A percentile compares a stretch with the other conserved stretches of the same genome.
These are phyloP conservation scores for Phlegmacium glaucopus DNA, from an alignment of 768 basidiomycete species.

Conservation along the genomic window DNA sequence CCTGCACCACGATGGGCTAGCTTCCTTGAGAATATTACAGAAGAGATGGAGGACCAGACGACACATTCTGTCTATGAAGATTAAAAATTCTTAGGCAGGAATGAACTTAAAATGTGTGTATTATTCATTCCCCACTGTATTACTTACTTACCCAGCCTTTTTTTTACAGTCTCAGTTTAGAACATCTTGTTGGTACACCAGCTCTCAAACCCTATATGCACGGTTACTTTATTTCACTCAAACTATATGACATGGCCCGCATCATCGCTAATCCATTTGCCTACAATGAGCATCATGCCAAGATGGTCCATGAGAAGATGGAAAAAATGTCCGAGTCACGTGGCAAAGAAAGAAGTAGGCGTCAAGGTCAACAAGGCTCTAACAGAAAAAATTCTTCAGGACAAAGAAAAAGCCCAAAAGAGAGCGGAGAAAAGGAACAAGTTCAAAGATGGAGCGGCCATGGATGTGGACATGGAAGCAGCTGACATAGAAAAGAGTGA, in stretches of 20 bases:
- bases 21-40: constrained; percentile 98
- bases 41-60: constrained; percentile 93
- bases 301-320: constrained; percentile 82
- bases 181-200: constrained; percentile 92
- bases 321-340: constrained; percentile 92
- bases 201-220: constrained; percentile 99
- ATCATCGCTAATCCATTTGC: constrained; percentile 96
- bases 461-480: constrained; percentile 26
- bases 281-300: constrained; percentile 92
- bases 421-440: constrained; percentile 53
- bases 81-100: constrained; percentile 93
- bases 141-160: constrained; percentile 6
- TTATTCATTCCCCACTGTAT: constrained; percentile 1
- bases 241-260: constrained; percentile 93
- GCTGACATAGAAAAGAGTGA: too few species aligned
- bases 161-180: constrained; percentile 74
- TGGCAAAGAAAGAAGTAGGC: constrained; percentile 67
- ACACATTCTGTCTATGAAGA: constrained; percentile 85
- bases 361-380: constrained; percentile 78
- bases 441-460: constrained; percentile 36
- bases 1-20: constrained; percentile 96
- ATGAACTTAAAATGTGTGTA: constrained; percentile 79
- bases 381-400: constrained; percentile 77
- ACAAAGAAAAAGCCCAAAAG: constrained; percentile 58
- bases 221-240: constrained; percentile 95